phyloP scores from a whole-genome alignment of 768 basidiomycete species.

The Cyclocybe aegerita region DNA sequence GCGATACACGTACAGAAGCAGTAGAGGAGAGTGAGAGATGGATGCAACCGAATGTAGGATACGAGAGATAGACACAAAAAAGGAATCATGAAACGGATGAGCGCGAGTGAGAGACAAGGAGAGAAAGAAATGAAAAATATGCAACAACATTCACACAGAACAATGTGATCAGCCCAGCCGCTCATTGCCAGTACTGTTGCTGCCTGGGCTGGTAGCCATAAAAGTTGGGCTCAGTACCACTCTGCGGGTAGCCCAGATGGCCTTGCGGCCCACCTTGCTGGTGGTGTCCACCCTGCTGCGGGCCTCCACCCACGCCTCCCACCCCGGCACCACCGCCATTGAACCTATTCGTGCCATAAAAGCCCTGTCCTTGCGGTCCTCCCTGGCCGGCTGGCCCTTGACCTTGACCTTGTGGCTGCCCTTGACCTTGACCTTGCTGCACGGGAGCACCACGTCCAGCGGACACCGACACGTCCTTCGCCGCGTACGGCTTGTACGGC shows the following conservation, averaged over 20 bases:
- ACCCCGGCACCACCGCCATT: conserved; percentile 32
- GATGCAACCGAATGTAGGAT: conserved; percentile 20
- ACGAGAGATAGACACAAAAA: conserved; percentile 14
- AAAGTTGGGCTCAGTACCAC: conserved; percentile 62
- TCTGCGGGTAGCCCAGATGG: conserved; percentile 64
- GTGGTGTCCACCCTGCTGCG: conserved; percentile 42
- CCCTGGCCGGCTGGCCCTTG: conserved; percentile 47
- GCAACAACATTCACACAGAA: conserved; percentile 1
- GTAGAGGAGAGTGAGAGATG: conserved; percentile 13
- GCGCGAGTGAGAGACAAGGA: conserved; percentile 2
- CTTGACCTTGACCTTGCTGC: conserved; percentile 50
- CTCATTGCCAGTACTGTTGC: conserved; percentile 65
- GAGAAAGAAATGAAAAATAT: background rate
- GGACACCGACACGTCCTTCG: conserved; percentile 60
- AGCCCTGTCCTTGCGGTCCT: conserved; percentile 49
- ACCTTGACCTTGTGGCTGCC: conserved; percentile 52
- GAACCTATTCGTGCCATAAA: conserved; percentile 48
- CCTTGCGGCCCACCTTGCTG: conserved; percentile 50
- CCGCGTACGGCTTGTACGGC: conserved; percentile 73
- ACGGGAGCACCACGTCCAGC: conserved; percentile 43
- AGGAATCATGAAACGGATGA: conserved; percentile 6
- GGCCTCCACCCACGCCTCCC: conserved; percentile 36
- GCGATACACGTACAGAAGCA: conserved; percentile 17
- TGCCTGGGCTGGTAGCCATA: conserved; percentile 72
- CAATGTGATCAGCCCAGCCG: background rate